Evolutionary conservation across 495 filamentous ascomycete genomes (phyloP), one percentile per base, ranked within the genome.

Genomic region (Trichocladium uniseriatum): DNA sequence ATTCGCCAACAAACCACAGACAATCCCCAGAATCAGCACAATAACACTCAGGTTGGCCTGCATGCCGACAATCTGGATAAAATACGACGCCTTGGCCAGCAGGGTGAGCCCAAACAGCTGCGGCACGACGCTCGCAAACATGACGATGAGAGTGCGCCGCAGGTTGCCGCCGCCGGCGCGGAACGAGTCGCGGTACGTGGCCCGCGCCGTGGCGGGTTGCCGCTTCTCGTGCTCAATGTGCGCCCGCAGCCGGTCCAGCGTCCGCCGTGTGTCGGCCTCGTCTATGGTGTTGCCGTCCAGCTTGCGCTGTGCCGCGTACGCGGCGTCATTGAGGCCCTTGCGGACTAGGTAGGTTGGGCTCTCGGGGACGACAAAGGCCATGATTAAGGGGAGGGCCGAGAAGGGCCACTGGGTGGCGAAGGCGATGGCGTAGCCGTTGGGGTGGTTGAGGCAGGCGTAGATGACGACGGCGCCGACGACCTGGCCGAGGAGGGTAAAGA

Each of bases 401-500:
- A 43, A 37, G 11, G 21, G 10, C 48, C 48, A 51, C 29, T 51
- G 39, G 3, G 38, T 19, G 1, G 38, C 48, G 16, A 51, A 43
- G 20, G 29, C 29, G 18, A 37, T 37, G 20, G 11, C 18, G 29
- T 36, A 36, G 28, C 20, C 20, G 44, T 24, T n/a, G 18, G 14
- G 5, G 15, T 28, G 16, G 16, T 45, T 22, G 6, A 68, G 48
- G 11, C 60, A 60, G 0, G 49, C 59, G 11, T 62, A 69, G 4
- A 72, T 64, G 37, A 73, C 65, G 10, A 74, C 50, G 16, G 68
- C 65, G 3, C 70, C 73, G 0, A 73, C 43, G 3, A 74, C 49
- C 51, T 76, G 70, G 6, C 73, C 73, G 1, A 76, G 51, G 0
- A 73, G 56, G 0, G 61, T 71, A 40, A 76, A 74, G 3, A 66